These are phyloP conservation scores for Fusarium algeriense DNA, from an alignment of 2,329 filamentous ascomycete genomes.

Conservation along the genomic window DNA sequence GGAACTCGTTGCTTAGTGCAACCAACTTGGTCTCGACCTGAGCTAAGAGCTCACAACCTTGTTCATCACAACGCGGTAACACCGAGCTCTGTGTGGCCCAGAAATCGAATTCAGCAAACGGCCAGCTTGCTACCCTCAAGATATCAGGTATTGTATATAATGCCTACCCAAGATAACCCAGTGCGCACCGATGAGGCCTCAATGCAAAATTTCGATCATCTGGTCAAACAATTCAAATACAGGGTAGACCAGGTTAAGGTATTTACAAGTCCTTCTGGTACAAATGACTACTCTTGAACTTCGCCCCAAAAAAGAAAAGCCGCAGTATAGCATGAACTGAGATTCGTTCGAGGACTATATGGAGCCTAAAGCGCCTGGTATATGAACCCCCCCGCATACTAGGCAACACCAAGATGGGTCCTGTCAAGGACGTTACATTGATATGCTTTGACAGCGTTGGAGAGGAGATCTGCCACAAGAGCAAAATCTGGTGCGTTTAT, in stretches of 20 bases:
- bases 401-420: slow-evolving; percentile 16
- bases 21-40: slow-evolving; percentile 1
- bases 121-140: neutral
- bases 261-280: neutral
- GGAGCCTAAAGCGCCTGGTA: neutral
- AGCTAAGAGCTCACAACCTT: neutral
- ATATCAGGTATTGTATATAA: neutral
- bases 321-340: neutral
- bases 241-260: neutral
- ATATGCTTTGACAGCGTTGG: slow-evolving; percentile 11
- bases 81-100: neutral
- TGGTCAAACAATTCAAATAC: neutral
- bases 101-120: neutral
- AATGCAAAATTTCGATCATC: neutral
- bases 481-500: slow-evolving; percentile 3
- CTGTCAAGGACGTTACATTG: slow-evolving; percentile 9
- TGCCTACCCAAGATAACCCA: neutral
- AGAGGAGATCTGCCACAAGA: slow-evolving; percentile 7
- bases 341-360: neutral
- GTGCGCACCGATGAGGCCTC: slow-evolving; percentile 5
- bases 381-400: neutral
- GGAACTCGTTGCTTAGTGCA: neutral
- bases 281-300: neutral
- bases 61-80: neutral
- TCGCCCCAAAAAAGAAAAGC: neutral